Percentiles rank a stretch among this genome's conserved stretches.
Conservation (phyloP, 805 yeast genomes). For the Zygosaccharomyces kombuchaensis region DNA sequence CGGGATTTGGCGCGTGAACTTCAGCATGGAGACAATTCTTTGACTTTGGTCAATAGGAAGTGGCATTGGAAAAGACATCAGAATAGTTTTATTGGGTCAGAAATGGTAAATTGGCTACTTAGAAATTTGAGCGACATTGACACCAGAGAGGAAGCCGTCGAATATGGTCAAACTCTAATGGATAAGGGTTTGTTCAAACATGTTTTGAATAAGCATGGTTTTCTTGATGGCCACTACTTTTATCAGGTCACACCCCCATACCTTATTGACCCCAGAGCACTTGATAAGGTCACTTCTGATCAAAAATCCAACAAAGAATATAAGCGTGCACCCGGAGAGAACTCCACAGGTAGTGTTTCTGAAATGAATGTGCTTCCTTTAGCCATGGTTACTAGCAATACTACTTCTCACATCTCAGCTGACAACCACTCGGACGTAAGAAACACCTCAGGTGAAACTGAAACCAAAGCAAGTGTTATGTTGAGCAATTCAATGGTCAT, state of each 20-base stretch:
- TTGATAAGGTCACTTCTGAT: constrained; percentile 14
- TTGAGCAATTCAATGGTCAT: constrained; percentile 62
- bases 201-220: constrained; percentile 76
- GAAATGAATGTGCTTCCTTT: constrained; percentile 8
- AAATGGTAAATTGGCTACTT: constrained; percentile 79
- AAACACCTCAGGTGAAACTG: constrained; percentile 3
- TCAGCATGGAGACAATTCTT: constrained; percentile 55
- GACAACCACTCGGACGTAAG: constrained; percentile 13
- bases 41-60: constrained; percentile 67
- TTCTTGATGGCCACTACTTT: constrained; percentile 90
- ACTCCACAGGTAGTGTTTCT: constrained; percentile 9
- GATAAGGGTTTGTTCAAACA: constrained; percentile 67
- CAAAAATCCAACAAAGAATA: constrained; percentile 3
- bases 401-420: constrained; percentile 11
- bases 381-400: constrained; percentile 9
- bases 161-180: constrained; percentile 76
- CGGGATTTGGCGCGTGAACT: constrained; percentile 57
- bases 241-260: constrained; percentile 64
- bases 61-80: constrained; percentile 87
- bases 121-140: constrained; percentile 75
- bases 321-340: constrained; percentile 7
- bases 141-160: constrained; percentile 76
- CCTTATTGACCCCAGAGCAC: constrained; percentile 24
- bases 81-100: constrained; percentile 80
- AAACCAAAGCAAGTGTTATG: constrained; percentile 39